These are phyloP conservation scores for Colletotrichum musae DNA, from an alignment of 2,329 filamentous ascomycete genomes.

Conservation along the genomic window DNA sequence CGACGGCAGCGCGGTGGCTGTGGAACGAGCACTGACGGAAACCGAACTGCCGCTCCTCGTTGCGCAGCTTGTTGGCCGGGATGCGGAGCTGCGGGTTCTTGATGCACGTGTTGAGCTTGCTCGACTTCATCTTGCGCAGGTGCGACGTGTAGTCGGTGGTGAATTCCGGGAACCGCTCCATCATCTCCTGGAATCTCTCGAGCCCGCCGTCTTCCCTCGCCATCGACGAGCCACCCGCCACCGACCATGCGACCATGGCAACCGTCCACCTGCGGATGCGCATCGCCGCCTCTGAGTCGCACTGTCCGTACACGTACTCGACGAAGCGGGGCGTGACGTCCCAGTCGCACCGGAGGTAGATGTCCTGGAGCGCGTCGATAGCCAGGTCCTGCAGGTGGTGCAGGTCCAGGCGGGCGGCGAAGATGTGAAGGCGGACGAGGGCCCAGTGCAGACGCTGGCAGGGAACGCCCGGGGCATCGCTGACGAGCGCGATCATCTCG, in stretches of 20 bases:
- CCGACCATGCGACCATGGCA: conserved; percentile 72
- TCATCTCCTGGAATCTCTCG: conserved; percentile 58
- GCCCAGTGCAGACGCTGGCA: conserved; percentile 63
- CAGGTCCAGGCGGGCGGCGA: conserved; percentile 66
- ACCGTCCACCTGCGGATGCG: conserved; percentile 72
- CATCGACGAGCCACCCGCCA: conserved; percentile 54
- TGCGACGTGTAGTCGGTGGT: conserved; percentile 66
- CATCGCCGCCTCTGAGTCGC: conserved; percentile 63
- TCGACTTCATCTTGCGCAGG: conserved; percentile 65
- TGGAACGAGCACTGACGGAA: conserved; percentile 75
- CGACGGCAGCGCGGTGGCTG: conserved; percentile 68
- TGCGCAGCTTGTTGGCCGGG: conserved; percentile 68
- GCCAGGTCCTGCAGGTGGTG: conserved; percentile 67
- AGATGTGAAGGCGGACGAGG: conserved; percentile 70
- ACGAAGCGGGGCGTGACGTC: conserved; percentile 68
- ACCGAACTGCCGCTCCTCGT: conserved; percentile 71
- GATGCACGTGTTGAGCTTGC: conserved; percentile 65
- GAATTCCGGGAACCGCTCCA: conserved; percentile 62
- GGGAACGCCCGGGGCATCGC: conserved; percentile 41
- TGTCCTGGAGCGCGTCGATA: conserved; percentile 72
- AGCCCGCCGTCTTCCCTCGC: conserved; percentile 36
- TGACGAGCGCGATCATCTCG: conserved; percentile 51
- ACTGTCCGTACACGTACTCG: conserved; percentile 67
- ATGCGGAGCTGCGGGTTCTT: conserved; percentile 75
- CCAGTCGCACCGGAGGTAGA: conserved; percentile 72